Percentiles rank a stretch among this genome's conserved stretches.
Conservation (phyloP, 176 grass and related monocot species). For the Phoenix dactylifera region DNA sequence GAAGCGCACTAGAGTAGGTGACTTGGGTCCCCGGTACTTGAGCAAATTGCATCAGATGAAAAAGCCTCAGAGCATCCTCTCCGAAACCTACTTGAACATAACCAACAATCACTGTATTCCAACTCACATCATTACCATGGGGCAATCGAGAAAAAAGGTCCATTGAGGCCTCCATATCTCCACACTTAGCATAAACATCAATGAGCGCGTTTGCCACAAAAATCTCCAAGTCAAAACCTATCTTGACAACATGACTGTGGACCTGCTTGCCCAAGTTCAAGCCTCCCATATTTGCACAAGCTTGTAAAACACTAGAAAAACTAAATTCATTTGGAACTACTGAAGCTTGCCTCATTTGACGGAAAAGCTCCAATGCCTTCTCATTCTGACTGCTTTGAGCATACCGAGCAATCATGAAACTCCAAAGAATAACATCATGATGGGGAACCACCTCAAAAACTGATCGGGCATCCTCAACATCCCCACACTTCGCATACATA, state of each 20-base stretch:
- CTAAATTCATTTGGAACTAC: conserved; percentile 50
- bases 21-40: conserved; percentile 39
- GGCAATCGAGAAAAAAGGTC: conserved; percentile 18
- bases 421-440: conserved; percentile 50
- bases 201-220: conserved; percentile 66
- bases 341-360: conserved; percentile 29
- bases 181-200: conserved; percentile 72
- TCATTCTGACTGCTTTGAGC: conserved; percentile 44
- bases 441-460: conserved; percentile 44
- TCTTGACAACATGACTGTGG: conserved; percentile 31
- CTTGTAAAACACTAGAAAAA: conserved; percentile 33
- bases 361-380: conserved; percentile 42
- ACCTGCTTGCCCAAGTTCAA: conserved; percentile 20
- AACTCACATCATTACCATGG: conserved; percentile 58
- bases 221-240: conserved; percentile 49
- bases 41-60: conserved; percentile 38
- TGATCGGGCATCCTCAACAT: conserved; percentile 17
- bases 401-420: conserved; percentile 39
- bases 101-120: conserved; percentile 69
- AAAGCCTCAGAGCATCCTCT: conserved; percentile 40
- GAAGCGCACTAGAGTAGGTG: conserved; percentile 64
- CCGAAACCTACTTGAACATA: conserved; percentile 33
- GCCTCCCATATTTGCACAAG: conserved; percentile 19
- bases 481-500: conserved; percentile 30
- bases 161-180: conserved; percentile 39